These are phyloP conservation scores for Aspergillus nanangensis DNA, from an alignment of 495 filamentous ascomycete genomes.

Conservation along the genomic window DNA sequence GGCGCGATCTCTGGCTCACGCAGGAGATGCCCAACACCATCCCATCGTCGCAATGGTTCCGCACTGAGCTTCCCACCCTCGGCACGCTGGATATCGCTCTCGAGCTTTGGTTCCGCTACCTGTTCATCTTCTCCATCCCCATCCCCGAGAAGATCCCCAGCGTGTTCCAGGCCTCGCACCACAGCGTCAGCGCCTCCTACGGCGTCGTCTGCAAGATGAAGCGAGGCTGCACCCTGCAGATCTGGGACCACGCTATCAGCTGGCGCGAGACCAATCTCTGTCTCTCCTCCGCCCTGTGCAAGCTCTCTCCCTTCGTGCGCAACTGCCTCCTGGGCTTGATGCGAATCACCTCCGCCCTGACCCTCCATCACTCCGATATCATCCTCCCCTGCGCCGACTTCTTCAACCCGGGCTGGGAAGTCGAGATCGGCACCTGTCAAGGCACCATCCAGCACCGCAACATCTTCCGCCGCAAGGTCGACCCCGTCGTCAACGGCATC, in stretches of 20 bases:
- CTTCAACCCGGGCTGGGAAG: constrained; percentile 67
- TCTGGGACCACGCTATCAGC: constrained; percentile 66
- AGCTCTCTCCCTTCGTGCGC: constrained; percentile 53
- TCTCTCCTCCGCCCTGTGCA: constrained; percentile 55
- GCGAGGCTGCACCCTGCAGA: constrained; percentile 54
- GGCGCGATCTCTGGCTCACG: constrained; percentile 58
- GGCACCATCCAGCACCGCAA: constrained; percentile 55
- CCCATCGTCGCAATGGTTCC: constrained; percentile 50
- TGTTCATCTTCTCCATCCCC: constrained; percentile 67
- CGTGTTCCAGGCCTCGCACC: constrained; percentile 66
- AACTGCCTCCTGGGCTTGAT: constrained; percentile 52
- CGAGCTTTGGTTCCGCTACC: constrained; percentile 60
- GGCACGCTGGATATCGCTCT: constrained; percentile 51
- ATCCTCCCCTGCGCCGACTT: constrained; percentile 61
- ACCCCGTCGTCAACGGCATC: constrained; percentile 67
- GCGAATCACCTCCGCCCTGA: constrained; percentile 54
- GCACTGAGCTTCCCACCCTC: constrained; percentile 55
- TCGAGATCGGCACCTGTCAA: constrained; percentile 58
- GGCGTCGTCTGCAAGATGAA: constrained; percentile 65
- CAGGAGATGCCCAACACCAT: constrained; percentile 51
- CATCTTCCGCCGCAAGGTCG: constrained; percentile 57
- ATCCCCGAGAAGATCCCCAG: constrained; percentile 58
- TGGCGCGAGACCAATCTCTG: constrained; percentile 62
- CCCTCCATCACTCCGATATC: constrained; percentile 61
- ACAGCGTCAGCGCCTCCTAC: constrained; percentile 60